These are phyloP conservation scores for Platanus orientalis DNA, from an alignment of 164 flowering plant genomes.

Conservation along the genomic window DNA sequence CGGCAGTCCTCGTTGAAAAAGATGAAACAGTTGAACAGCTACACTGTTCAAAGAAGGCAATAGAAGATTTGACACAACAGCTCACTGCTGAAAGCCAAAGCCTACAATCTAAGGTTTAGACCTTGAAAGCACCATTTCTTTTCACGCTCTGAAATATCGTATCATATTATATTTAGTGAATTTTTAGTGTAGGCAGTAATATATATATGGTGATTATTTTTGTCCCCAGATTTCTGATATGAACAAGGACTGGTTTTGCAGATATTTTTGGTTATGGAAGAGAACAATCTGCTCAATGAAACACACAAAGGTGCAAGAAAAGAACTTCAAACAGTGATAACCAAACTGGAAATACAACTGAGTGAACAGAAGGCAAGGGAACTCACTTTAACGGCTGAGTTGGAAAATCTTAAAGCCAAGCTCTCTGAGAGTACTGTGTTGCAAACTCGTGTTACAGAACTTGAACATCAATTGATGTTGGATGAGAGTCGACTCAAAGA, in stretches of 20 bases:
- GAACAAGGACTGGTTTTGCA: constrained; percentile 23
- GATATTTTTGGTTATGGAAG: constrained; percentile 75
- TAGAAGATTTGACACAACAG: constrained; percentile 57
- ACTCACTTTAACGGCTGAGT: constrained; percentile 39
- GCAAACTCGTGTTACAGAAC: constrained; percentile 44
- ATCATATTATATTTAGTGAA: not conserved
- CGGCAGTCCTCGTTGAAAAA: constrained; percentile 42
- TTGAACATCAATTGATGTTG: constrained; percentile 44
- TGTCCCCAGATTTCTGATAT: not conserved
- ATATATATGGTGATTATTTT: too few relatives aligned
- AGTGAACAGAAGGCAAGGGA: constrained; percentile 43
- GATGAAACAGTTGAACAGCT: constrained; percentile 48
- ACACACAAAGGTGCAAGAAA: constrained; percentile 47
- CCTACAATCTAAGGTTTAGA: constrained; percentile 63
- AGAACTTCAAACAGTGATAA: constrained; percentile 55
- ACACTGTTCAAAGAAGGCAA: constrained; percentile 39
- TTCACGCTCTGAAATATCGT: not conserved
- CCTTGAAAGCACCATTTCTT: not conserved
- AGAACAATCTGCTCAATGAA: constrained; percentile 57
- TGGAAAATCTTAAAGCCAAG: constrained; percentile 56
- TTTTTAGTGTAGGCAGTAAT: not conserved
- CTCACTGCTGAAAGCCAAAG: constrained; percentile 48
- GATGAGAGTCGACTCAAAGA: constrained; percentile 48
- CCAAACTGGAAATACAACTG: constrained; percentile 54
- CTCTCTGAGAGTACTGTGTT: constrained; percentile 46